phyloP scores from a whole-genome alignment of 2,329 filamentous ascomycete species.

The Exophiala calicioides region DNA sequence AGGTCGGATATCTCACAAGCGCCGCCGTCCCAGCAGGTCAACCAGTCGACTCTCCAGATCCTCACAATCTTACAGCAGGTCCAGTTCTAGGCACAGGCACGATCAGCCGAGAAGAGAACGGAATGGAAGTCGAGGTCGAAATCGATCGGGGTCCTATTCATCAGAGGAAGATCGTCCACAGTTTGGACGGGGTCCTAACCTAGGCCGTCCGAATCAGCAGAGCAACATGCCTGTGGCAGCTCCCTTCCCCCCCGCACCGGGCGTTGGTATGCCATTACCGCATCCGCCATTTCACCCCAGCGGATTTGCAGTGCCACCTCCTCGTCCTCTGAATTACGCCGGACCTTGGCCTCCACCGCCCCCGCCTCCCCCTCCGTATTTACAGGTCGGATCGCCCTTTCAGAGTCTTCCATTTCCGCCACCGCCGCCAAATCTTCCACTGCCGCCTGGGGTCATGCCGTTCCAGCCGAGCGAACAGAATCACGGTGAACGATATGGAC shows the following conservation, averaged over 20 bases:
- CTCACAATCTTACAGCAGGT: slow-evolving; percentile 33
- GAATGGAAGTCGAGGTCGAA: slow-evolving; percentile 15
- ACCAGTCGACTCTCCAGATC: slow-evolving; percentile 33
- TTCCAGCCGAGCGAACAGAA: neutral
- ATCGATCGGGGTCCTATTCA: slow-evolving; percentile 16
- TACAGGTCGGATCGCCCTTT: slow-evolving; percentile 10
- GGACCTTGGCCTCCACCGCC: slow-evolving; percentile 30
- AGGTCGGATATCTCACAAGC: slow-evolving; percentile 47
- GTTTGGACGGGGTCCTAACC: neutral
- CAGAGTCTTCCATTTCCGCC: slow-evolving; percentile 14
- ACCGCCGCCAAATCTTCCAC: slow-evolving; percentile 6
- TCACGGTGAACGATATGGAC: slow-evolving; percentile 5
- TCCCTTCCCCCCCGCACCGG: slow-evolving; percentile 27
- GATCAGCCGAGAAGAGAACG: neutral
- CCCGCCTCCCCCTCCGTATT: slow-evolving; percentile 28
- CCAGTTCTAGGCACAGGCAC: slow-evolving; percentile 32
- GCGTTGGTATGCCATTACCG: slow-evolving; percentile 12
- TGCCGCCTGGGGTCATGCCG: slow-evolving; percentile 10
- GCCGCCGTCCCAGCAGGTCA: slow-evolving; percentile 44
- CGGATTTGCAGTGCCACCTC: slow-evolving; percentile 21
- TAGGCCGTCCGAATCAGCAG: slow-evolving; percentile 1
- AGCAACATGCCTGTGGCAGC: slow-evolving; percentile 21
- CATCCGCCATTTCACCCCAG: slow-evolving; percentile 9
- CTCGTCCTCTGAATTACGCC: slow-evolving; percentile 24
- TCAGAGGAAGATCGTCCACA: neutral